Evolutionary conservation across 768 basidiomycete genomes (phyloP).

Genomic region (Tubosaeta sp.): DNA sequence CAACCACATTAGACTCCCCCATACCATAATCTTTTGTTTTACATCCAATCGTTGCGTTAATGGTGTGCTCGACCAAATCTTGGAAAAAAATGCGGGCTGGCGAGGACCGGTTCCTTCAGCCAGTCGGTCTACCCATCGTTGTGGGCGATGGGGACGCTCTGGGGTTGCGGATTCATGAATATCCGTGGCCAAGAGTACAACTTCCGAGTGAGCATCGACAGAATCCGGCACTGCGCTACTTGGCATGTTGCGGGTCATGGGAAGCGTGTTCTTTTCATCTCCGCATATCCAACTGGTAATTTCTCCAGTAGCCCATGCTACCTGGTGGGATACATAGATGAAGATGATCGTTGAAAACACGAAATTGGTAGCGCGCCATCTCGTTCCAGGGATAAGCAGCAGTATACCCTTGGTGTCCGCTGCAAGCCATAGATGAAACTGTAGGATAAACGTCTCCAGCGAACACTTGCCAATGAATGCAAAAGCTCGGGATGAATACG

Average conservation of each 20-base stretch:
- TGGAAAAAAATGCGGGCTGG: constrained; percentile 20
- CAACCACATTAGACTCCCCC: constrained; percentile 54
- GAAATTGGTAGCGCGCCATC: constrained; percentile 75
- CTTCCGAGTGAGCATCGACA: constrained; percentile 2
- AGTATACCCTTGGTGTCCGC: constrained; percentile 81
- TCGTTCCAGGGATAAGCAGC: constrained; percentile 69
- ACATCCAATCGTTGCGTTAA: constrained; percentile 36
- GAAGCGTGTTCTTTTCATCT: constrained; percentile 23
- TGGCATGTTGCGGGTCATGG: constrained; percentile 13
- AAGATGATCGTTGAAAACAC: constrained; percentile 73
- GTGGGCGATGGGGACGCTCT: constrained; percentile 31
- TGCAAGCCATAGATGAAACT: constrained; percentile 85
- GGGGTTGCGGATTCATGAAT: constrained; percentile 35
- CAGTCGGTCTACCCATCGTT: constrained; percentile 51
- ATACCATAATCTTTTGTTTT: constrained; percentile 39
- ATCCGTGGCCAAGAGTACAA: constrained; percentile 9
- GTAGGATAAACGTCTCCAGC: constrained; percentile 87
- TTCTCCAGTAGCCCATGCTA: constrained; percentile 70
- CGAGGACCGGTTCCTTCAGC: constrained; percentile 30
- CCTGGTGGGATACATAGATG: constrained; percentile 72
- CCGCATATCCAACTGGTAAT: constrained; percentile 60
- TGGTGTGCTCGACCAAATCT: constrained; percentile 28
- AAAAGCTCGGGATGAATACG: constrained; percentile 63
- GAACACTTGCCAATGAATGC: constrained; percentile 84
- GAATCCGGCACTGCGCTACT: not conserved